Percentiles rank a stretch among this genome's conserved stretches.
Conservation (phyloP, 129 eudicot species). For the Artemisia annua region DNA sequence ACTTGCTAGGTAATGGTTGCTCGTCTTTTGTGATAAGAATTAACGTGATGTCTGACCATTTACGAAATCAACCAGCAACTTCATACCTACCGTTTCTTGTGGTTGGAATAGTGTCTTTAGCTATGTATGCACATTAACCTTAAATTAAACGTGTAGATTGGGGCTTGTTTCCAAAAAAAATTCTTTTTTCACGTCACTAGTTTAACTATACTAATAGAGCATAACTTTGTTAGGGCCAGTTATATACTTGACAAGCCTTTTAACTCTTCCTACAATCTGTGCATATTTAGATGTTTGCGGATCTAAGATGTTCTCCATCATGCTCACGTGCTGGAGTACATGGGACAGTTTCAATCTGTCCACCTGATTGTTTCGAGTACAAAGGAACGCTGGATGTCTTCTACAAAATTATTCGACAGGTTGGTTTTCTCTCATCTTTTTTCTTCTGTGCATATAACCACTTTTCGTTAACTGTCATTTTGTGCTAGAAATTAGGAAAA, state of each 20-base stretch:
- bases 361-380: conserved; percentile 98
- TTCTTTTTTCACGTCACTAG: not conserved
- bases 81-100: too few species aligned
- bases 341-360: conserved; percentile 95
- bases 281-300: conserved; percentile 85
- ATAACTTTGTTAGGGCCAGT: not conserved
- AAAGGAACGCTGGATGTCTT: conserved; percentile 95
- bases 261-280: not conserved
- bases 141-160: too few species aligned
- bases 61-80: too few species aligned
- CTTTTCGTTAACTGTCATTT: not conserved
- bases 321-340: conserved; percentile 94
- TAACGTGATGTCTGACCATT: too few species aligned
- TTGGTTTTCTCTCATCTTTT: conserved; percentile 21
- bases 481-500: too few species aligned
- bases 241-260: conserved; percentile 8
- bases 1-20: too few species aligned
- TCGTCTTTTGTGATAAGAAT: too few species aligned
- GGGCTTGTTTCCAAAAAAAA: too few species aligned
- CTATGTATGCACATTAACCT: too few species aligned
- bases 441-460: not conserved
- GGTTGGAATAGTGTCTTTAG: too few species aligned
- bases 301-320: conserved; percentile 95
- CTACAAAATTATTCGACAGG: conserved; percentile 95
- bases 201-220: not conserved